phyloP scores from a whole-genome alignment of 2,329 filamentous ascomycete species.

The Esteya vermicola region DNA sequence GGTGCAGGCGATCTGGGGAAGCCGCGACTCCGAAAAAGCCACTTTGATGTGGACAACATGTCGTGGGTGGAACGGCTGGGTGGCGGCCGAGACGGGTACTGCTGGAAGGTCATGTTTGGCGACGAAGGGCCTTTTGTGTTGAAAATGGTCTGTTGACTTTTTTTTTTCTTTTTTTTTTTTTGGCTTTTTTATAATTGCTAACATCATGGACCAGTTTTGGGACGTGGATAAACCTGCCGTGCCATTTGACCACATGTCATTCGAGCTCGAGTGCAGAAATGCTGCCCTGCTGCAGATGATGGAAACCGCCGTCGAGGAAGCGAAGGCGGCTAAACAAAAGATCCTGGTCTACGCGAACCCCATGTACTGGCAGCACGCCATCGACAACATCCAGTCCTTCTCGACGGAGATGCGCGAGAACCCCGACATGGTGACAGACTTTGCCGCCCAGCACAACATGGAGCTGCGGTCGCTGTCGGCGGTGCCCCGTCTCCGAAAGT shows the following conservation, averaged over 20 bases:
- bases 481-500: too few relatives aligned
- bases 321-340: neutral
- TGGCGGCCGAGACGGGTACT: neutral
- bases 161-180: neutral
- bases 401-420: too few relatives aligned
- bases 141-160: neutral
- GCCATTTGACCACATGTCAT: neutral
- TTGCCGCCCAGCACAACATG: too few relatives aligned
- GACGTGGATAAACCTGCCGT: neutral
- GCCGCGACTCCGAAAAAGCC: neutral
- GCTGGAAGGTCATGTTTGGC: neutral
- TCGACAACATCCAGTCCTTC: too few relatives aligned
- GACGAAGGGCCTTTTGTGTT: neutral
- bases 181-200: neutral
- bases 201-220: neutral
- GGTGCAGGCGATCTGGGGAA: neutral
- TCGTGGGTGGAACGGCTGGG: neutral
- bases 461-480: too few relatives aligned
- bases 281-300: slow-evolving; percentile 1
- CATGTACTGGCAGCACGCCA: too few relatives aligned
- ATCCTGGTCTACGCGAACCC: neutral
- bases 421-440: too few relatives aligned
- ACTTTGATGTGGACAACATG: neutral
- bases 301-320: neutral
- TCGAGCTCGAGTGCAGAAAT: neutral